Evolutionary conservation across 2,329 filamentous ascomycete species (phyloP).

Genomic region (Davidsoniella eucalypti): DNA sequence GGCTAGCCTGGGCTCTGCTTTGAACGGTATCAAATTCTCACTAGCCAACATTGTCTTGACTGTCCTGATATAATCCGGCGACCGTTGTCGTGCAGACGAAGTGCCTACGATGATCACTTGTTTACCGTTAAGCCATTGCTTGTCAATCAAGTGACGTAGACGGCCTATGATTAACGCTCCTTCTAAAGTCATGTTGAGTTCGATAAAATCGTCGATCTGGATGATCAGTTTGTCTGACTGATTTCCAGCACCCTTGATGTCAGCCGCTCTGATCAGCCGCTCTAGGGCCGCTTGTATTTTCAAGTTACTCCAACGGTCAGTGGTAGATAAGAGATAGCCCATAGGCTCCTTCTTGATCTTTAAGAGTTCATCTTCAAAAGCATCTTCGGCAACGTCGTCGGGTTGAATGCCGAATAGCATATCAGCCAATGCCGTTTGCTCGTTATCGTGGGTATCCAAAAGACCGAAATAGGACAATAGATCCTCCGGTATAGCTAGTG

Average conservation of each 20-base stretch:
- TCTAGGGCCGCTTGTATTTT: slow-evolving; percentile 43
- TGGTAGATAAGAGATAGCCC: slow-evolving; percentile 19
- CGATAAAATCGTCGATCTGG: slow-evolving; percentile 66
- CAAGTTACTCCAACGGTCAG: slow-evolving; percentile 43
- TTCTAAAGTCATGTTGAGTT: slow-evolving; percentile 52
- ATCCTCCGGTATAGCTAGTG: slow-evolving; percentile 22
- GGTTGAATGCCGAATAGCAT: slow-evolving; percentile 10
- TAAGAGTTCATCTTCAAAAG: slow-evolving; percentile 28
- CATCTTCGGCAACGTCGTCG: slow-evolving; percentile 13
- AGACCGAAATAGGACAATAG: slow-evolving; percentile 15
- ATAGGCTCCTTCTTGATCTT: slow-evolving; percentile 24
- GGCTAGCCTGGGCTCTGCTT: slow-evolving; percentile 13
- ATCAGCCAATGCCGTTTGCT: slow-evolving; percentile 15
- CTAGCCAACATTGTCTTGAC: slow-evolving; percentile 24
- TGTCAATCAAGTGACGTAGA: slow-evolving; percentile 55
- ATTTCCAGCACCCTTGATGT: slow-evolving; percentile 20
- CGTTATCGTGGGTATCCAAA: slow-evolving; percentile 16
- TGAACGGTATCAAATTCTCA: slow-evolving; percentile 23
- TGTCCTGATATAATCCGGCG: slow-evolving; percentile 25
- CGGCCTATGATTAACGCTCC: slow-evolving; percentile 53
- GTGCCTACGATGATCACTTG: slow-evolving; percentile 69
- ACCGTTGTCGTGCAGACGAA: slow-evolving; percentile 38
- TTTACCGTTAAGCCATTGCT: slow-evolving; percentile 52
- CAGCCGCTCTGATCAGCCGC: slow-evolving; percentile 34
- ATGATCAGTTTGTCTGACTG: slow-evolving; percentile 44